A percentile compares a stretch with the other conserved stretches of the same genome.
These are phyloP conservation scores for Fragaria vesca DNA, from an alignment of 306 rosid genomes.

Conservation along the genomic window DNA sequence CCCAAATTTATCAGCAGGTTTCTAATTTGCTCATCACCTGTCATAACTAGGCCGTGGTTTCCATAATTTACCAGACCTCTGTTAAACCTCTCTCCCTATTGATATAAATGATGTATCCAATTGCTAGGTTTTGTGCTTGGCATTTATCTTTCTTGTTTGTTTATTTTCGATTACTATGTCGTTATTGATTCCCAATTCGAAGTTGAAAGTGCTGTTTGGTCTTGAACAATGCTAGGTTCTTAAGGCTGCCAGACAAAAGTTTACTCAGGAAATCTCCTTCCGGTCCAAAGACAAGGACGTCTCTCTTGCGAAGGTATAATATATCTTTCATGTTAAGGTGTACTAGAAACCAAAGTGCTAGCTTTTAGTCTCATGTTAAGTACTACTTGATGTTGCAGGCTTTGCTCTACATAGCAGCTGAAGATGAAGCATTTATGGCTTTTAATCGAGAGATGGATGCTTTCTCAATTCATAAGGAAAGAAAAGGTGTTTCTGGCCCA, in stretches of 20 bases:
- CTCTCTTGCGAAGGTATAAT: slow-evolving; percentile 12
- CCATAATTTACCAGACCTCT: not conserved
- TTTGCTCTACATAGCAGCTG: slow-evolving; percentile 17
- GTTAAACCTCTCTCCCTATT: not conserved
- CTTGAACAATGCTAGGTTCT: slow-evolving; percentile 8
- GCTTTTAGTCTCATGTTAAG: not conserved
- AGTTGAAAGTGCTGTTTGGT: not conserved
- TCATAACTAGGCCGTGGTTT: not conserved
- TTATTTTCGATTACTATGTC: not conserved
- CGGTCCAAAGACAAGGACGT: slow-evolving; percentile 5
- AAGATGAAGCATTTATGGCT: slow-evolving; percentile 15
- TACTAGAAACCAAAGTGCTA: not conserved
- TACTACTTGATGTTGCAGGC: slow-evolving; percentile 11
- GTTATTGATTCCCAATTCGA: not conserved
- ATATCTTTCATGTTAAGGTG: not conserved
- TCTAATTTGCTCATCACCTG: slow-evolving; percentile 1
- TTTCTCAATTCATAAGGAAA: slow-evolving; percentile 2
- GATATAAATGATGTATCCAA: not conserved
- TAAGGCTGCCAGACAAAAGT: slow-evolving; percentile 16
- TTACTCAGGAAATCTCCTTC: slow-evolving; percentile 18
- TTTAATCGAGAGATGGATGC: slow-evolving; percentile 14
- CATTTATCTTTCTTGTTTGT: not conserved
- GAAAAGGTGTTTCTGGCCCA: not conserved
- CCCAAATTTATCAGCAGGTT: slow-evolving; percentile 10
- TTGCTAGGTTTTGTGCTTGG: not conserved